These are phyloP conservation scores for Podospora appendiculata DNA, from an alignment of 495 filamentous ascomycete genomes.

Conservation along the genomic window DNA sequence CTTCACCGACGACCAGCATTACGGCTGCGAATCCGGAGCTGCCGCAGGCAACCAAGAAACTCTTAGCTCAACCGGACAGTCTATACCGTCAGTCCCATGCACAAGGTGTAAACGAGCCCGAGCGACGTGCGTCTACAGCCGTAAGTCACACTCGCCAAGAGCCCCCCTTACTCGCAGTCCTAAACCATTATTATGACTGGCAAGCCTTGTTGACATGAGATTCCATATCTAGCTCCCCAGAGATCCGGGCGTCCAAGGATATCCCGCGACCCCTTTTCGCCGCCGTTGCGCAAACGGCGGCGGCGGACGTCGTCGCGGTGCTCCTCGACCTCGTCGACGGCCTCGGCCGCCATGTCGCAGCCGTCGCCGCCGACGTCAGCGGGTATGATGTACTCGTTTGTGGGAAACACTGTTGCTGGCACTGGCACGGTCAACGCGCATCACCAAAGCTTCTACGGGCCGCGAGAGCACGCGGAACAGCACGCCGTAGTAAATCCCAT, in stretches of 20 bases:
- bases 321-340: not conserved
- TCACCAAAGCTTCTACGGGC: no score
- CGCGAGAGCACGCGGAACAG: no score
- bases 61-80: constrained; percentile 2
- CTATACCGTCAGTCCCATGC: constrained; percentile 9
- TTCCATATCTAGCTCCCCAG: constrained; percentile 5
- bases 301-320: not conserved
- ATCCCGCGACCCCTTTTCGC: constrained; percentile 1
- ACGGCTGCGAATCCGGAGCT: constrained; percentile 1
- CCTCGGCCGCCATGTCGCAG: constrained; percentile 1
- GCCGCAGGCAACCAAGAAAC: constrained; percentile 2
- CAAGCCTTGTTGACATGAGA: not conserved
- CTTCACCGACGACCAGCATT: constrained; percentile 7
- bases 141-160: constrained; percentile 6
- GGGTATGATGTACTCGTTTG: not conserved
- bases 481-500: no score
- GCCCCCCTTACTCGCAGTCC: no score
- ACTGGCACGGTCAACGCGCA: no score
- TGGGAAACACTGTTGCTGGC: no score
- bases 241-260: constrained; percentile 16
- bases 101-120: constrained; percentile 12
- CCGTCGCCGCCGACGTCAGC: not conserved
- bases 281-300: constrained; percentile 4
- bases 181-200: no score
- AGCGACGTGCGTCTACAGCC: constrained; percentile 15